Conservation (phyloP, 306 rosid species). For the Styphnolobium japonicum region DNA sequence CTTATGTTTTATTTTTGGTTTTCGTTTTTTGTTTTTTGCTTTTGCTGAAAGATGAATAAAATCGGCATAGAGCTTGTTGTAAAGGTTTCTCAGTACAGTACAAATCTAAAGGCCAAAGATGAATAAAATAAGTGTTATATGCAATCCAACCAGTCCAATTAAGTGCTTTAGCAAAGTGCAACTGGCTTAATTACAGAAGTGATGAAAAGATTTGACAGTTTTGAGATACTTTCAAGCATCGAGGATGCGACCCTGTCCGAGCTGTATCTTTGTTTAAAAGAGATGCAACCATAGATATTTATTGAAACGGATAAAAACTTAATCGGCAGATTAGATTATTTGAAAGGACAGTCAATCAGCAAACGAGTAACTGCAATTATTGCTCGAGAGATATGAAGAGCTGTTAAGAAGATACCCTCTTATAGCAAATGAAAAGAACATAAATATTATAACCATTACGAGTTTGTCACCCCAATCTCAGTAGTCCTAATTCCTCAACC, state of each 20-base stretch:
- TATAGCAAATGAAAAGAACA: not conserved
- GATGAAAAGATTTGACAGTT: not conserved
- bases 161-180: too few species aligned
- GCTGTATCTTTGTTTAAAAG: not conserved
- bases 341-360: not conserved
- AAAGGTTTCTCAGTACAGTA: too few species aligned
- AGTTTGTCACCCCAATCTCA: not conserved
- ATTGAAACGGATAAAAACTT: not conserved
- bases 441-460: not conserved
- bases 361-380: not conserved
- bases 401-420: not conserved
- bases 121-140: too few species aligned
- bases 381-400: not conserved
- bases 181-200: not conserved
- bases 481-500: not conserved
- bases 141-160: too few species aligned
- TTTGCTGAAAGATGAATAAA: too few species aligned
- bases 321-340: not conserved
- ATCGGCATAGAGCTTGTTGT: too few species aligned
- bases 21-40: too few species aligned
- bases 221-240: not conserved
- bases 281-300: not conserved
- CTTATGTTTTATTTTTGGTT: too few species aligned
- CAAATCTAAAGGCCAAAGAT: too few species aligned
- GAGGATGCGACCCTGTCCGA: not conserved